Evolutionary conservation across 2,329 filamentous ascomycete species (phyloP).

Genomic region (Paraphoma chrysanthemicola): DNA sequence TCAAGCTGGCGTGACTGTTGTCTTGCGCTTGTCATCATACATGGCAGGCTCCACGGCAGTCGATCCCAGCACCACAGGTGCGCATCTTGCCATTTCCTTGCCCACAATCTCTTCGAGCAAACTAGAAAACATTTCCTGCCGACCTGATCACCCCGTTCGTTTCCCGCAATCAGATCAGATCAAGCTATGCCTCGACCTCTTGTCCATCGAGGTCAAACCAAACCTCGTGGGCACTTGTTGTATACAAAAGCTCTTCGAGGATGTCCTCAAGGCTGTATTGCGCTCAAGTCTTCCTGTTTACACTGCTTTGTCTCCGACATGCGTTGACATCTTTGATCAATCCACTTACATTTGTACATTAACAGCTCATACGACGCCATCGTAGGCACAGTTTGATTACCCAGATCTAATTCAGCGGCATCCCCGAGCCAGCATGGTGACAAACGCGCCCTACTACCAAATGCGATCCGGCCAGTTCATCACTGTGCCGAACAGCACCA

Average conservation of each 20-base stretch:
- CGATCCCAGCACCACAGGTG: conserved; percentile 39
- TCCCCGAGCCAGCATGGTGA: conserved; percentile 32
- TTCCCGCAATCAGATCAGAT: background rate
- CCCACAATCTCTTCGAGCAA: background rate
- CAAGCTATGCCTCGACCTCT: conserved; percentile 11
- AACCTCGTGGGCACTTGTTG: conserved; percentile 16
- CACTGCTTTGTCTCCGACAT: background rate
- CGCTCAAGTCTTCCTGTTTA: conserved; percentile 3
- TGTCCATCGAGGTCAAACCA: conserved; percentile 25
- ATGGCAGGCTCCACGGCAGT: conserved; percentile 30
- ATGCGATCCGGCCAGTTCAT: conserved; percentile 37
- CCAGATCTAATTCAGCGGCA: conserved; percentile 15
- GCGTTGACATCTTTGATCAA: conserved; percentile 10
- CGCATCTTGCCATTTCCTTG: conserved; percentile 22
- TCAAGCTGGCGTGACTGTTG: conserved; percentile 24
- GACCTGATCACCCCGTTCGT: background rate
- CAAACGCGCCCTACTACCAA: conserved; percentile 48
- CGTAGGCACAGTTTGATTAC: conserved; percentile 16
- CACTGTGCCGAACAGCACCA: conserved; percentile 28
- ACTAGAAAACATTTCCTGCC: too few relatives aligned
- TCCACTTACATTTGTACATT: conserved; percentile 28
- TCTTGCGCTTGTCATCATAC: conserved; percentile 26
- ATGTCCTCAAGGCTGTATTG: background rate
- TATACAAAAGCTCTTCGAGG: conserved; percentile 27
- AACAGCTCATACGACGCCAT: conserved; percentile 17